These are phyloP conservation scores for Debaryomyces udenii DNA, from an alignment of 1,139 yeast genomes.

Conservation along the genomic window DNA sequence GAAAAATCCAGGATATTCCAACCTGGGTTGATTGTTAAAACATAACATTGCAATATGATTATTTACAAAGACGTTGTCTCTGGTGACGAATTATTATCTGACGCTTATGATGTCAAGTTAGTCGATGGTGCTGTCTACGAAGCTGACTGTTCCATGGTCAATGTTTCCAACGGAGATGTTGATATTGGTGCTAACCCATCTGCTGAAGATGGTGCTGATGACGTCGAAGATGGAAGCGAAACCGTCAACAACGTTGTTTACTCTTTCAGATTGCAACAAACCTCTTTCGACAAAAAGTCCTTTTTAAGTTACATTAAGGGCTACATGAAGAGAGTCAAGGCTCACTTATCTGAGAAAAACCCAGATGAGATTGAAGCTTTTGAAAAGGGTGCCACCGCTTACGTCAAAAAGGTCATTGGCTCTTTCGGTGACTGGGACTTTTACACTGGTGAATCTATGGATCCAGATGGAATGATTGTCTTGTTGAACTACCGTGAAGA, in stretches of 20 bases:
- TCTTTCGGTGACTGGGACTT: slow-evolving; percentile 99
- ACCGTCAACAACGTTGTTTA: slow-evolving; percentile 96
- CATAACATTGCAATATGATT: slow-evolving; percentile 33
- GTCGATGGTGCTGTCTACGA: slow-evolving; percentile 93
- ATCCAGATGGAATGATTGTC: slow-evolving; percentile 98
- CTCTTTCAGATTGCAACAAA: slow-evolving; percentile 97
- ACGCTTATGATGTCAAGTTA: slow-evolving; percentile 86
- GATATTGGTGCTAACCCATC: slow-evolving; percentile 99
- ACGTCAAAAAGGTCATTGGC: slow-evolving; percentile 92
- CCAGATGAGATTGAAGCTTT: slow-evolving; percentile 86
- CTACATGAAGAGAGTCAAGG: slow-evolving; percentile 96
- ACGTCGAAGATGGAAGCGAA: slow-evolving; percentile 78
- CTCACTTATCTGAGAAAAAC: slow-evolving; percentile 79
- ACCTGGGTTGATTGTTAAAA: slow-evolving; percentile 6
- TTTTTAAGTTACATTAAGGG: slow-evolving; percentile 95
- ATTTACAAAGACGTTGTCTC: slow-evolving; percentile 75
- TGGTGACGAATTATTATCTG: slow-evolving; percentile 95
- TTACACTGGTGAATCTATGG: slow-evolving; percentile 99
- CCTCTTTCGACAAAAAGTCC: slow-evolving; percentile 96
- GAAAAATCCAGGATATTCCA: slow-evolving; percentile 7
- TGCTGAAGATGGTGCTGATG: slow-evolving; percentile 91
- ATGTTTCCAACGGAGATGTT: slow-evolving; percentile 79
- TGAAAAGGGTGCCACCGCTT: slow-evolving; percentile 95
- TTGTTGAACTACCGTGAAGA: slow-evolving; percentile 99
- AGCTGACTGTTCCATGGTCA: slow-evolving; percentile 94